phyloP scores from a whole-genome alignment of 2,329 filamentous ascomycete species.

The Thelonectria discophora region DNA sequence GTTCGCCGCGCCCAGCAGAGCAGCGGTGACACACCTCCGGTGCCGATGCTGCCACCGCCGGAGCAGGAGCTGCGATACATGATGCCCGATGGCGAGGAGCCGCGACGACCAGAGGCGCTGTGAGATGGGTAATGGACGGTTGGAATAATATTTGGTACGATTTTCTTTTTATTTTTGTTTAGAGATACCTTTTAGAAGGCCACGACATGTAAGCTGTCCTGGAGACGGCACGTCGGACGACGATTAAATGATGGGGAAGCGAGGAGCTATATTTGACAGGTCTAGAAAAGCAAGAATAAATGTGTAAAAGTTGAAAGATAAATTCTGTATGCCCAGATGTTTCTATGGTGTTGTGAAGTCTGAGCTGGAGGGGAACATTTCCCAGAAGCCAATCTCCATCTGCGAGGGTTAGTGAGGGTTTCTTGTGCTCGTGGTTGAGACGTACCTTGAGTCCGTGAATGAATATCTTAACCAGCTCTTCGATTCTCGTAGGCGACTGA shows the following conservation, averaged over 20 bases:
- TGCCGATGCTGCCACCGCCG: constrained; percentile 53
- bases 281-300: constrained; percentile 12
- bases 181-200: constrained; percentile 20
- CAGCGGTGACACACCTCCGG: constrained; percentile 48
- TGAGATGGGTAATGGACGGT: constrained; percentile 10
- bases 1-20: constrained; percentile 57
- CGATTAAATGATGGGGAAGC: constrained; percentile 20
- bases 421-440: neutral
- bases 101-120: constrained; percentile 51
- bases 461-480: constrained; percentile 86
- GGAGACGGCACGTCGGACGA: constrained; percentile 21
- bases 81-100: constrained; percentile 60
- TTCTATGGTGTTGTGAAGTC: constrained; percentile 6
- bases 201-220: constrained; percentile 17
- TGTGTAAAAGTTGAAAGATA: constrained; percentile 19
- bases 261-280: constrained; percentile 7
- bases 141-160: constrained; percentile 1
- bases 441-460: constrained; percentile 84
- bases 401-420: constrained; percentile 30
- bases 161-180: constrained; percentile 7
- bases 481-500: constrained; percentile 78
- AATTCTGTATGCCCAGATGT: constrained; percentile 31
- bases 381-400: constrained; percentile 66
- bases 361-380: constrained; percentile 57
- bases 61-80: constrained; percentile 60